Base-by-base conservation (phyloP, 2,329 filamentous ascomycete species). In the Claviceps sorghi region DNA sequence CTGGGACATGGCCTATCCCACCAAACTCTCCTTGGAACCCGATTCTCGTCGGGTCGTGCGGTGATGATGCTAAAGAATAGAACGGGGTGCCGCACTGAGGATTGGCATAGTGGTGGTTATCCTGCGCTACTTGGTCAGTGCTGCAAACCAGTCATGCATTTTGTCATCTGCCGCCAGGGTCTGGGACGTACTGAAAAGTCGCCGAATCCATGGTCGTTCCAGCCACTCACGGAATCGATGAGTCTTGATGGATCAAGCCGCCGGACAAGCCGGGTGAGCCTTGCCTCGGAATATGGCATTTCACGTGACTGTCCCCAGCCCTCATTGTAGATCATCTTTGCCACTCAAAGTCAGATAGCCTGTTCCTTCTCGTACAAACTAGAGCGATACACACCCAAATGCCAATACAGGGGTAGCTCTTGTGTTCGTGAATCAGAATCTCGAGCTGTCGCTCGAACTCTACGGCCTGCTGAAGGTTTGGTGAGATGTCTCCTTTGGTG, bases 11-110 rank as follows among this genome's bases (percentile, higher is more conserved):
- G 0, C 83, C 84, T 13, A 86, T 74, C 0, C 83, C 83, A 3
- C 83, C 83, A 53, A 86, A 87, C 59, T 87, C 84, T 30, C 83
- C 83, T 56, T 86, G 82, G 57, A 87, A 74, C 0, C 76, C 83
- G 34, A 87, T 84, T 1, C 83, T 75, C 5, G 58, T 67, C 0
- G 72, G 66, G 55, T 82, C 82, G 59, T 75, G 80, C 1, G 76
- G 81, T 5, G 68, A 72, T 0, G 77, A 78, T 3, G 66, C 58
- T 3, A 68, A 70, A 0, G 81, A 84, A 64, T 82, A 84, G 60
- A 80, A 86, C 0, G 83, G 83, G 0, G 82, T 76, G 7, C 83
- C 84, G 54, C 83, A 87, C 59, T 87, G 83, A 0, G 84, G 80
- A 43, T 78, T 81, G 0, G 83, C 79, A 61, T 87, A 87, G 61